These are phyloP conservation scores for Alternaria solani DNA, from an alignment of 2,329 filamentous ascomycete genomes.

Conservation along the genomic window DNA sequence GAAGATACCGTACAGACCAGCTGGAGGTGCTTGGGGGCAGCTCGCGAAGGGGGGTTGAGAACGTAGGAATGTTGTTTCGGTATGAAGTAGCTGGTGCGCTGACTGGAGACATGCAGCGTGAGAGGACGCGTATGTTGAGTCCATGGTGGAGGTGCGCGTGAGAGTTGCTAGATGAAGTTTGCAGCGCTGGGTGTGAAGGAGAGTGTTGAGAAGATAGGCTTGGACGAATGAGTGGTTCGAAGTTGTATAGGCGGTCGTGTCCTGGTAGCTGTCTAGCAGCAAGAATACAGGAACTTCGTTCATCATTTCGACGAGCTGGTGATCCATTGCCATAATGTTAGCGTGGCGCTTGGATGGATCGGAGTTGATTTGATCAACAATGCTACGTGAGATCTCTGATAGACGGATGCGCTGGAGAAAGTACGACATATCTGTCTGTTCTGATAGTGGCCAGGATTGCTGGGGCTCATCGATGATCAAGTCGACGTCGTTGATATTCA, in stretches of 20 bases:
- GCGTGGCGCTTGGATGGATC: background rate
- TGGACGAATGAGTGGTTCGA: slow-evolving; percentile 36
- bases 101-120: background rate
- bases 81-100: background rate
- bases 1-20: background rate
- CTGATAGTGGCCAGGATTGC: background rate
- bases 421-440: slow-evolving; percentile 53
- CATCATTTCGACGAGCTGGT: background rate
- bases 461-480: fast-evolving
- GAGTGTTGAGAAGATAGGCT: slow-evolving; percentile 47
- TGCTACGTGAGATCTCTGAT: slow-evolving; percentile 48
- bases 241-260: background rate
- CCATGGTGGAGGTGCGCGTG: slow-evolving; percentile 13
- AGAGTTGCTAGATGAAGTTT: slow-evolving; percentile 44
- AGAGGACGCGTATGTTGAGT: background rate
- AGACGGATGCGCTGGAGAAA: slow-evolving; percentile 48
- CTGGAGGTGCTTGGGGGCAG: background rate
- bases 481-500: background rate
- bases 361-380: slow-evolving; percentile 40
- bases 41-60: background rate
- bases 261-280: background rate
- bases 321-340: background rate
- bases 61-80: background rate
- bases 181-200: slow-evolving; percentile 48
- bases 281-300: background rate